These are phyloP conservation scores for Austroboletus festivus DNA, from an alignment of 768 basidiomycete genomes.

Conservation along the genomic window DNA sequence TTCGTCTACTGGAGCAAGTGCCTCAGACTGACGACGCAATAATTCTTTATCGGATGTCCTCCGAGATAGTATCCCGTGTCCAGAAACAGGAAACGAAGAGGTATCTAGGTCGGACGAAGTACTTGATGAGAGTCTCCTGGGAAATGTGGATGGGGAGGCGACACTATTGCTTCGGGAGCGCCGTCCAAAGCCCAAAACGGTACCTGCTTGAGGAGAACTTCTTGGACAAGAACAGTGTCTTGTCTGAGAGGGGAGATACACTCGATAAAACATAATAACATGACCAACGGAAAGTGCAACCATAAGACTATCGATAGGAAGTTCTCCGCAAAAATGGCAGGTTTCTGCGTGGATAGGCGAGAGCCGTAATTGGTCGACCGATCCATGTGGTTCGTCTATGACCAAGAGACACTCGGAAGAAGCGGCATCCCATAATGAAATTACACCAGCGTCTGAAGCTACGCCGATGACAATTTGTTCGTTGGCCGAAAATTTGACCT, in stretches of 20 bases:
- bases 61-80: slow-evolving; percentile 73
- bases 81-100: slow-evolving; percentile 73
- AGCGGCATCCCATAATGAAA: slow-evolving; percentile 76
- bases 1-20: slow-evolving; percentile 37
- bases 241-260: slow-evolving; percentile 52
- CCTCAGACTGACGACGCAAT: slow-evolving; percentile 48
- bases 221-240: slow-evolving; percentile 67
- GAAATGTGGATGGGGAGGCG: slow-evolving; percentile 44
- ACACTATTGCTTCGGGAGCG: slow-evolving; percentile 65
- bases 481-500: slow-evolving; percentile 48
- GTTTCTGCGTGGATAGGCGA: slow-evolving; percentile 49
- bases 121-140: slow-evolving; percentile 44
- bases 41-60: slow-evolving; percentile 68
- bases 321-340: slow-evolving; percentile 72
- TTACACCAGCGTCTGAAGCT: slow-evolving; percentile 60
- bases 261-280: slow-evolving; percentile 61
- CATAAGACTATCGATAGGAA: slow-evolving; percentile 61
- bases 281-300: slow-evolving; percentile 66
- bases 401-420: slow-evolving; percentile 61
- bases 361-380: slow-evolving; percentile 59
- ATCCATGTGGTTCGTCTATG: slow-evolving; percentile 57
- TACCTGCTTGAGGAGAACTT: slow-evolving; percentile 42
- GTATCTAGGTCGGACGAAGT: slow-evolving; percentile 39
- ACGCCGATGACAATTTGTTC: slow-evolving; percentile 55
- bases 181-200: slow-evolving; percentile 46